Evolutionary conservation across 1,284 basidiomycete genomes (phyloP).

Genomic region (Prillingera fragicola): DNA sequence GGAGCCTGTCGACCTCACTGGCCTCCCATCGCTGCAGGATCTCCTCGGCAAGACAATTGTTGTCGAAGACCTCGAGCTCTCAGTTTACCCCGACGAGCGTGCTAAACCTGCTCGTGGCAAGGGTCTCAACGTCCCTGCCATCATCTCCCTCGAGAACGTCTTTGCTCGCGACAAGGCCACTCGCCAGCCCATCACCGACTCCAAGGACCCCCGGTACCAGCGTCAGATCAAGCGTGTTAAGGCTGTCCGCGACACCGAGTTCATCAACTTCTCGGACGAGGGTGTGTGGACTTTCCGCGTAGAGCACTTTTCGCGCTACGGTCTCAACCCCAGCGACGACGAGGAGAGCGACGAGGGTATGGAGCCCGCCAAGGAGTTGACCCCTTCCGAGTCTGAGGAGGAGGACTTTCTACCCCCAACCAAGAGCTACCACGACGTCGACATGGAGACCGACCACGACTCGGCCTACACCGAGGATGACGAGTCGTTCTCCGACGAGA

Average conservation of each 20-base stretch:
- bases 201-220: slow-evolving; percentile 62
- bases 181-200: slow-evolving; percentile 81
- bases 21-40: slow-evolving; percentile 69
- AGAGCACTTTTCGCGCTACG: slow-evolving; percentile 67
- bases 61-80: slow-evolving; percentile 86
- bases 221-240: slow-evolving; percentile 79
- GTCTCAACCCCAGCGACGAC: slow-evolving; percentile 42
- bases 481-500: slow-evolving; percentile 12
- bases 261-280: slow-evolving; percentile 69
- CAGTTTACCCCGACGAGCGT: slow-evolving; percentile 84
- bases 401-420: slow-evolving; percentile 40
- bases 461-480: slow-evolving; percentile 24
- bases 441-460: slow-evolving; percentile 23
- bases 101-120: slow-evolving; percentile 73
- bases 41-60: slow-evolving; percentile 81
- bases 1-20: slow-evolving; percentile 86
- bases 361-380: slow-evolving; percentile 1
- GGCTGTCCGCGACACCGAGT: slow-evolving; percentile 78
- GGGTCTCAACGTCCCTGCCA: slow-evolving; percentile 83
- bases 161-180: slow-evolving; percentile 91
- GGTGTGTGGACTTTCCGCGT: slow-evolving; percentile 93
- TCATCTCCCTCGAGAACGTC: slow-evolving; percentile 72
- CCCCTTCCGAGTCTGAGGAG: slow-evolving; percentile 17
- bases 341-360: slow-evolving; percentile 29
- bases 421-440: slow-evolving; percentile 31